These are phyloP conservation scores for Abrus pulchellus DNA, from an alignment of 306 rosid species.

Conservation along the genomic window DNA sequence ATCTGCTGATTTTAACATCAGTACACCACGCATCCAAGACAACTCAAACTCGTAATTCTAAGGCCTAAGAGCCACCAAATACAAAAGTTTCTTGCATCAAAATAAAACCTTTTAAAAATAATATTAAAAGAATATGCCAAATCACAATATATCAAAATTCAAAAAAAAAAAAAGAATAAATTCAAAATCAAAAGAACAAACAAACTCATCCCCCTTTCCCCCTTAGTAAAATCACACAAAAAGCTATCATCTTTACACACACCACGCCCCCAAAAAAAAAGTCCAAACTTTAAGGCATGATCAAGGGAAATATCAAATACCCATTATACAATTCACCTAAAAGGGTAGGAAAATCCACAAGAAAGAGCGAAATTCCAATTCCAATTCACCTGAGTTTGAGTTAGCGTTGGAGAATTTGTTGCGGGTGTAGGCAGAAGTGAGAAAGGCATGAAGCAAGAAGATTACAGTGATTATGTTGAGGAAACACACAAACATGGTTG, in stretches of 20 bases:
- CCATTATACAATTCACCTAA: conserved; percentile 39
- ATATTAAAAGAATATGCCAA: conserved; percentile 7
- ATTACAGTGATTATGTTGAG: conserved; percentile 70
- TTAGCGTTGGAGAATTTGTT: conserved; percentile 55
- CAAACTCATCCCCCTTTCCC: conserved; percentile 8
- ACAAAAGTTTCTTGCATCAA: conserved; percentile 17
- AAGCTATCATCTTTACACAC: neutral
- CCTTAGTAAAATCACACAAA: conserved; percentile 3
- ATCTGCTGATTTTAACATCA: conserved; percentile 23
- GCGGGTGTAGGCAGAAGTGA: conserved; percentile 73
- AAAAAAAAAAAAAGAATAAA: neutral
- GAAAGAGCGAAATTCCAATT: neutral
- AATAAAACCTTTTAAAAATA: neutral
- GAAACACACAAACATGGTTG: conserved; percentile 79
- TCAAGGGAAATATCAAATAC: conserved; percentile 40
- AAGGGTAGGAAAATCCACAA: neutral
- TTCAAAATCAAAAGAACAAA: conserved; percentile 24
- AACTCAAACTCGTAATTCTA: conserved; percentile 33
- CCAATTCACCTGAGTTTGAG: conserved; percentile 48
- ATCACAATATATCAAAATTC: neutral
- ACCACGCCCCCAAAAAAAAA: neutral
- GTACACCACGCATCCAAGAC: conserved; percentile 15
- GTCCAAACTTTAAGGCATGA: conserved; percentile 5
- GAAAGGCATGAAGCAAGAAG: conserved; percentile 82
- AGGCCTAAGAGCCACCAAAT: conserved; percentile 1